Conservation (phyloP, 805 yeast genomes). For the Wickerhamomyces rabaulensis region DNA sequence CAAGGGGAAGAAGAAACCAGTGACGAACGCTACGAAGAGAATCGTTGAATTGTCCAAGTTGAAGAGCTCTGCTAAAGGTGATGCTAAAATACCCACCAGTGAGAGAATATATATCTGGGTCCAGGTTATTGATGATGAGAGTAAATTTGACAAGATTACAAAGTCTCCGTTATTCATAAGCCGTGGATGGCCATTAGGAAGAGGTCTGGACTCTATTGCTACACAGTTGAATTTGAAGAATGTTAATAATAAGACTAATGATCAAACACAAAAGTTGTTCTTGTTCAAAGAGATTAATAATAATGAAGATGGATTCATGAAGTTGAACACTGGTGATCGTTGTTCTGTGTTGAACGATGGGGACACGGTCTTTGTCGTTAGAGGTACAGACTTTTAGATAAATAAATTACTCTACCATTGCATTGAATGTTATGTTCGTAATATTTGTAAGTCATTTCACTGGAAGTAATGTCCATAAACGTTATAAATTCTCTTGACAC, state of each 20-base stretch:
- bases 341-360: conserved; percentile 16
- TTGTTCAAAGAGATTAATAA: conserved; percentile 13
- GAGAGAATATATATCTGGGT: conserved; percentile 21
- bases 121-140: conserved; percentile 21
- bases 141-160: conserved; percentile 15
- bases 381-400: conserved; percentile 15
- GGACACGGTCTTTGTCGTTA: conserved; percentile 18
- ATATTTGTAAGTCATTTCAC: not conserved
- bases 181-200: conserved; percentile 23
- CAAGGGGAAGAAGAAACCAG: conserved; percentile 3
- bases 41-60: conserved; percentile 17
- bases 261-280: conserved; percentile 14
- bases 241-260: conserved; percentile 19
- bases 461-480: conserved; percentile 39
- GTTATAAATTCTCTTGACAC: conserved; percentile 57
- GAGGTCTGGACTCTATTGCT: conserved; percentile 22
- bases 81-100: conserved; percentile 10
- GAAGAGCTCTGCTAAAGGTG: conserved; percentile 22
- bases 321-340: conserved; percentile 16
- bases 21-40: conserved; percentile 14
- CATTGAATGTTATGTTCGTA: no score
- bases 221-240: conserved; percentile 15
- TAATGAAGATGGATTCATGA: conserved; percentile 6
- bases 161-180: conserved; percentile 18
- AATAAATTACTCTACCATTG: no score